Evolutionary conservation across 768 basidiomycete genomes (phyloP), one percentile per base, ranked within the genome.

Genomic region (Mycena capillaripes): DNA sequence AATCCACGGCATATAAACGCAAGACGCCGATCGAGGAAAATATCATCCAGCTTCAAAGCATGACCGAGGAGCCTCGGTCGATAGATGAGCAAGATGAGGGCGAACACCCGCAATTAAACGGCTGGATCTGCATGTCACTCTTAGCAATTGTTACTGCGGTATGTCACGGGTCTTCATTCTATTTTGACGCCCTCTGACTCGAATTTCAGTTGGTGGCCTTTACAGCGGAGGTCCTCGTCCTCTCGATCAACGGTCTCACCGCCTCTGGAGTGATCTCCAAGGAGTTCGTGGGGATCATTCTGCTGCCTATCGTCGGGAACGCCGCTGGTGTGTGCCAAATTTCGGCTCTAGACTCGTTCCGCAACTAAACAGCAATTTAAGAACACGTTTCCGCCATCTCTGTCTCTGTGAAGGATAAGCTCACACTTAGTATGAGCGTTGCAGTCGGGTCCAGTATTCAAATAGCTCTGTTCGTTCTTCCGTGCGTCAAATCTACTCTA

Each of bases 361-460:
- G n/a, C 25, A 29, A 38, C 53, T 66, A n/a, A 25, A 61, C 32
- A 29, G 19, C 27, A 8, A 10, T 40, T 56, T 27, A 19, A 76
- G 93, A 94, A 74, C 92, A 93, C 74, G 88, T 90, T 40, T 92
- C 92, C 1, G 92, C 93, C 14, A 90, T 94, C 30, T 89, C 88
- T 1, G 92, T 91, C 16, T 89, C 92, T 0, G 88, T 89, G 50
- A 93, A 93, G 80, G 84, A 88, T 79, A 93, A 94, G 79, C 81
- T 93, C 23, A 91, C 92, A 32, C 82, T 94, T 10, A 90, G 89
- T 71, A 82, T 94, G 64, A 87, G 90, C 19, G 90, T 94, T 21
- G 91, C 93, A 4, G 90, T 92, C 17, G 90, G 92, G 46, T 88
- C 88, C 11, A 87, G 87, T 66, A 87, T 90, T 38, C 89, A 90